These are phyloP conservation scores for Podaxis sp. DNA, from an alignment of 768 basidiomycete species.

Conservation along the genomic window DNA sequence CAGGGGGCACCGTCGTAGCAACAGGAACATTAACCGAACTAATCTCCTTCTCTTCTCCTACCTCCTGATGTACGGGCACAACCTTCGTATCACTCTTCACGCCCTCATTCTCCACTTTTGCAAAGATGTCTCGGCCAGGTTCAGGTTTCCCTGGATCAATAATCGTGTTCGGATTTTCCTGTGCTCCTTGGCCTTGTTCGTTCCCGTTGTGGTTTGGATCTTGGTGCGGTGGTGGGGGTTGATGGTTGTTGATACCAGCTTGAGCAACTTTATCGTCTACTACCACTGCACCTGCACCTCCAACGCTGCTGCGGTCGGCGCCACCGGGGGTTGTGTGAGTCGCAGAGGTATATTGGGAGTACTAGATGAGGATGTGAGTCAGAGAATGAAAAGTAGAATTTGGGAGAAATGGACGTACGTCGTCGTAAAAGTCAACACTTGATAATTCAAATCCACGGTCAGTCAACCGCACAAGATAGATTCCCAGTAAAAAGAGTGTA, in stretches of 20 bases:
- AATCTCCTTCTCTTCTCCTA: conserved; percentile 30
- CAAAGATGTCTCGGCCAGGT: conserved; percentile 72
- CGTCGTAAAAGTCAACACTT: conserved; percentile 65
- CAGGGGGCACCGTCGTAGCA: conserved; percentile 3
- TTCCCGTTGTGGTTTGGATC: not conserved
- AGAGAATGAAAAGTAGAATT: not conserved
- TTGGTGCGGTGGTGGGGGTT: conserved; percentile 2
- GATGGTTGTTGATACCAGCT: not conserved
- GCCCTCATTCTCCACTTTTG: conserved; percentile 19
- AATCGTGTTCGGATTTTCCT: conserved; percentile 27
- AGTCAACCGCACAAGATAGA: not conserved
- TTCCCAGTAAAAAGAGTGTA: not conserved
- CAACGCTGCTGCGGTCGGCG: conserved; percentile 46
- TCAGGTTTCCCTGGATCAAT: conserved; percentile 50
- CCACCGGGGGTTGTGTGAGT: conserved; percentile 33
- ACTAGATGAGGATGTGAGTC: conserved; percentile 32
- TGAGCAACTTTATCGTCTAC: conserved; percentile 36
- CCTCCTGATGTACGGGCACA: conserved; percentile 9
- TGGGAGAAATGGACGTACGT: conserved; percentile 39
- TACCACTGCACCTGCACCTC: conserved; percentile 51
- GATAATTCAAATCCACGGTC: not conserved
- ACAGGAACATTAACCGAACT: conserved; percentile 24
- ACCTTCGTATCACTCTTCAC: conserved; percentile 37
- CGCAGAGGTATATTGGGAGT: conserved; percentile 46
- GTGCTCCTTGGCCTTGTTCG: conserved; percentile 6